phyloP scores from a whole-genome alignment of 1,284 basidiomycete genomes.

The Leccinum holopus region DNA sequence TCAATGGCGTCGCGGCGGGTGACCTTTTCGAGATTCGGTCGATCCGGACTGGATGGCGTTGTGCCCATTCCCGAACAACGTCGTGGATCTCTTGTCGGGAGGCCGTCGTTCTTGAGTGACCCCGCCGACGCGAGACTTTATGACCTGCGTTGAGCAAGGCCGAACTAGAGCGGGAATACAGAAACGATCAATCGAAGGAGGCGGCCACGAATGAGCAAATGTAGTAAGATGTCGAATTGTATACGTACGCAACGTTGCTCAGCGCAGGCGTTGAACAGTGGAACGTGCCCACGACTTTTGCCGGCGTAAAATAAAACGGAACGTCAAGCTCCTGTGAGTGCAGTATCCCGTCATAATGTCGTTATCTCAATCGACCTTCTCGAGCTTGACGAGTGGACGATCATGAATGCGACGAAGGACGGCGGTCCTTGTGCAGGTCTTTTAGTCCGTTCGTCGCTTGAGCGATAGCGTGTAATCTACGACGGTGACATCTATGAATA shows the following conservation, averaged over 20 bases:
- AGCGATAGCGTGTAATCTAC: too few species aligned
- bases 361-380: too few species aligned
- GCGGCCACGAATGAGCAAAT: background rate
- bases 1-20: constrained; percentile 63
- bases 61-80: constrained; percentile 82
- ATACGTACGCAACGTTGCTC: constrained; percentile 68
- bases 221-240: background rate
- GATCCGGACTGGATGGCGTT: constrained; percentile 79
- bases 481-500: too few species aligned
- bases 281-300: constrained; percentile 79
- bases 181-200: background rate
- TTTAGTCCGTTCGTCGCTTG: too few species aligned
- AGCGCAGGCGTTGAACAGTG: constrained; percentile 80
- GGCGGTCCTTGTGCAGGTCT: too few species aligned
- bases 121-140: constrained; percentile 80
- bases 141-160: constrained; percentile 87
- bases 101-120: constrained; percentile 87
- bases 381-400: too few species aligned
- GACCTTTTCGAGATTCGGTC: constrained; percentile 75
- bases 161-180: constrained; percentile 50
- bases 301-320: constrained; percentile 93
- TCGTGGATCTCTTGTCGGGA: constrained; percentile 75
- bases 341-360: constrained; percentile 1
- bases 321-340: constrained; percentile 66
- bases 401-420: too few species aligned